Evolutionary conservation across 179 eudicot genomes (phyloP).

Genomic region (Nepenthes alata): DNA sequence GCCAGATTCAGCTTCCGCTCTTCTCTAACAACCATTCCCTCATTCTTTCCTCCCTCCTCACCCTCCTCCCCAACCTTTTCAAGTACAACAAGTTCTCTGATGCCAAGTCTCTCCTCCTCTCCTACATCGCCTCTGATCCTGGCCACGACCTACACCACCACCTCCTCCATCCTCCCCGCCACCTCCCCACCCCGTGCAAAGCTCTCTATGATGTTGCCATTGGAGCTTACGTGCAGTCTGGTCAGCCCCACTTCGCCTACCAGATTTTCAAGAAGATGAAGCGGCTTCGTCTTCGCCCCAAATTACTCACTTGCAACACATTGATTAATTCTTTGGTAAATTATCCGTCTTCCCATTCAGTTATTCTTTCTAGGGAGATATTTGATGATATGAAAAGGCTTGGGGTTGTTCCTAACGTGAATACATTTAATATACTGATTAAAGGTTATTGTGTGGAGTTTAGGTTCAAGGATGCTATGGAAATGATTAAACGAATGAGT

Average conservation of each 20-base stretch:
- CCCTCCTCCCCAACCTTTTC: slow-evolving; percentile 36
- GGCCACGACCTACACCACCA: slow-evolving; percentile 33
- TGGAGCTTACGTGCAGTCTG: slow-evolving; percentile 35
- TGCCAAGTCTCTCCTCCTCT: slow-evolving; percentile 40
- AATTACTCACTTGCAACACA: slow-evolving; percentile 47
- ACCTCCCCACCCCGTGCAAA: slow-evolving; percentile 21
- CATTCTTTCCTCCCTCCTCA: slow-evolving; percentile 30
- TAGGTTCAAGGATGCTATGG: slow-evolving; percentile 45
- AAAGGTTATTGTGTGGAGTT: slow-evolving; percentile 47
- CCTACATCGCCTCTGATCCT: slow-evolving; percentile 40
- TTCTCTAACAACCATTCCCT: slow-evolving; percentile 6
- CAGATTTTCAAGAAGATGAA: slow-evolving; percentile 62
- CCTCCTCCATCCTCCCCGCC: slow-evolving; percentile 39
- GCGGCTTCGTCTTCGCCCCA: slow-evolving; percentile 30
- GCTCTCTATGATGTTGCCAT: slow-evolving; percentile 48
- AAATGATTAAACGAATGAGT: slow-evolving; percentile 35
- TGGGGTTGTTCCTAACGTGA: slow-evolving; percentile 38
- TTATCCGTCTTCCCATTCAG: slow-evolving; percentile 24
- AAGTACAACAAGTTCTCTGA: slow-evolving; percentile 42
- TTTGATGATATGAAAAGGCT: slow-evolving; percentile 32
- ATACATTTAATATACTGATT: slow-evolving; percentile 57
- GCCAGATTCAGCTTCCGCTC: slow-evolving; percentile 12
- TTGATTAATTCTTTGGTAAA: slow-evolving; percentile 48
- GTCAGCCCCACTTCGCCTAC: slow-evolving; percentile 38
- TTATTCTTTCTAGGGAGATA: slow-evolving; percentile 25